phyloP scores from a whole-genome alignment of 225 moss, liverwort and hornwort genomes.

The Marchantia polymorpha region DNA sequence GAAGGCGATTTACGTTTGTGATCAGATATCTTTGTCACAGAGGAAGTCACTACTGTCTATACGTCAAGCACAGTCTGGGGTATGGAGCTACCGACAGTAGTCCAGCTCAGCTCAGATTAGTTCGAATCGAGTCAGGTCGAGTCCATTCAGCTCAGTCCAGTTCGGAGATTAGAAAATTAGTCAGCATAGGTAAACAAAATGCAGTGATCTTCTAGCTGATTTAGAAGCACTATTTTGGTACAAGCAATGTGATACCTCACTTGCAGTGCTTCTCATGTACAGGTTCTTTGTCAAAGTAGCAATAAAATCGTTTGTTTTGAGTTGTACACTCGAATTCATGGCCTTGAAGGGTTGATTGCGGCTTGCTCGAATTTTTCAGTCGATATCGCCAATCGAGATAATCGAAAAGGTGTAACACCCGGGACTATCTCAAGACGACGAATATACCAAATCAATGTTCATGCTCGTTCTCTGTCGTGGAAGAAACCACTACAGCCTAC shows the following conservation, averaged over 20 bases:
- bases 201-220: conserved; percentile 4
- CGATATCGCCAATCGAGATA: too few relatives aligned
- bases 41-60: not conserved
- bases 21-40: conserved; percentile 9
- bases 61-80: not conserved
- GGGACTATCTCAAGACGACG: too few relatives aligned
- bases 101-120: not conserved
- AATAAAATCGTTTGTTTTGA: too few relatives aligned
- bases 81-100: not conserved
- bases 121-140: not conserved
- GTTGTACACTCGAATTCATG: too few relatives aligned
- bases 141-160: not conserved
- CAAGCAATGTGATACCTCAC: conserved; percentile 29
- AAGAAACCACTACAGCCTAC: too few relatives aligned
- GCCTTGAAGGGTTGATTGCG: too few relatives aligned
- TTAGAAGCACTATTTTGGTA: conserved; percentile 24
- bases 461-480: too few relatives aligned
- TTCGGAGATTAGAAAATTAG: not conserved
- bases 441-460: too few relatives aligned
- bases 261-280: conserved; percentile 33
- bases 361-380: not conserved
- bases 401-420: too few relatives aligned
- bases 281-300: conserved; percentile 16
- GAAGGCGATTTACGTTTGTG: not conserved
- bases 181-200: not conserved